Base-by-base conservation (phyloP, 2,329 filamentous ascomycete genomes). In the Botrytis pseudocinerea region DNA sequence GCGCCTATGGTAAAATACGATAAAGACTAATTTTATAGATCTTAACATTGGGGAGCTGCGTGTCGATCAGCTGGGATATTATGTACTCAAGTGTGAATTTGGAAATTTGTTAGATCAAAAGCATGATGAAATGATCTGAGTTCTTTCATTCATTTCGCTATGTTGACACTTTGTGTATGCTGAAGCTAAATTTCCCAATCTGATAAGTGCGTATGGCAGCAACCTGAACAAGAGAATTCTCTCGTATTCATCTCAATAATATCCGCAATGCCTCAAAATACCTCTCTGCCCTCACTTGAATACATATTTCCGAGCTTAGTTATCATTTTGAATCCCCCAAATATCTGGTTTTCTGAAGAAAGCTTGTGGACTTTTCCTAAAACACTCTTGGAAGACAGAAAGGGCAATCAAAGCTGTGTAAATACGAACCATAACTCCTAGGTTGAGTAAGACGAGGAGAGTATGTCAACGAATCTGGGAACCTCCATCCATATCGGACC, bases 1-100 rank as follows among this genome's bases (percentile, higher is more conserved):
- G 5, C n/a, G 25, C 5, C 0, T n/a, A 7, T 54, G 5, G 5
- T 16, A n/a, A 2, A 1, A 16, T 7, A 2, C 10, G 14, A 7
- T 16, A 7, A 3, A n/a, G 0, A 14, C 2, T 54, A 12, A 25
- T n/a, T 16, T n/a, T 54, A 25, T n/a, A 7, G 2, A n/a, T 16
- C 5, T 54, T 54, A n/a, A 54, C 14, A 16, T 16, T 16, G 12
- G 5, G 12, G 25, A 54, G 12, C 2, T 7, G 48, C 5, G 48
- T n/a, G 14, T 16, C 7, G 48, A 54, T 54, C 25, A n/a, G 48
- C 5, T 4, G 7, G 25, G 25, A 16, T 3, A 54, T n/a, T 25
- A 54, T 6, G 48, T 4, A 54, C 25, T 16, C 25, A 14, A 16
- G 2, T n/a, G 12, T 54, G 1, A 16, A n/a, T 54, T n/a, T 12